Base-by-base conservation (phyloP, 2,329 filamentous ascomycete species). In the Zymoseptoria crescenta region DNA sequence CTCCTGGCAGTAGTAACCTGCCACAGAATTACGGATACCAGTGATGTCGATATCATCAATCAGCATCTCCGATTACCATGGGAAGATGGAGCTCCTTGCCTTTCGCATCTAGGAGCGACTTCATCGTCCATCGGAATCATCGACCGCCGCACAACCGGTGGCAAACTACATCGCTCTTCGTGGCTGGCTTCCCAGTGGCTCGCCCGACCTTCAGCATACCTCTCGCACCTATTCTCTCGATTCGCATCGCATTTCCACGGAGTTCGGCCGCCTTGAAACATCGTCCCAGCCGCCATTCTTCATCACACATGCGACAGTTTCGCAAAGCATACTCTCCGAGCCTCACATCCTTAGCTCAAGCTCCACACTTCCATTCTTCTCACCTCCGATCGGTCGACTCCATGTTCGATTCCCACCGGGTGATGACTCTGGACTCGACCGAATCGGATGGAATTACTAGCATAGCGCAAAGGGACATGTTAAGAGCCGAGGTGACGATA, bases 1-100 rank as follows among this genome's bases (percentile, higher is more conserved):
- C 75, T 59, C 74, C 76, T 54, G 73, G 72, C n/a, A 68, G 66
- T 48, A 67, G 67, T 52, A 67, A 70, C 49, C 75, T 74, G 66
- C 71, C 75, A 58, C 76, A 76, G 66, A 65, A 65, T 52, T 65
- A 65, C 57, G 59, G 59, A 56, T 64, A 65, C 56, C 64, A 65
- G 58, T 64, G 61, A 65, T 60, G 41, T 45, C 16, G 35, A 45
- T 16, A 45, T 35, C 8, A 35, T 13, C 9, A 9, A 35, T 45
- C 35, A 16, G 35, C 35, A 45, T 45, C 24, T 24, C 30, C 4
- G 9, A 35, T 45, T 13, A 45, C 10, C 10, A 45, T 45, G 35
- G 10, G 35, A 45, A 45, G 35, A 45, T 13, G n/a, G 24, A 24
- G 24, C 4, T 24, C 13, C 35, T 45, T 45, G 16, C 35, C 35